Conservation (phyloP, 768 basidiomycete species). For the Bullera alba region DNA sequence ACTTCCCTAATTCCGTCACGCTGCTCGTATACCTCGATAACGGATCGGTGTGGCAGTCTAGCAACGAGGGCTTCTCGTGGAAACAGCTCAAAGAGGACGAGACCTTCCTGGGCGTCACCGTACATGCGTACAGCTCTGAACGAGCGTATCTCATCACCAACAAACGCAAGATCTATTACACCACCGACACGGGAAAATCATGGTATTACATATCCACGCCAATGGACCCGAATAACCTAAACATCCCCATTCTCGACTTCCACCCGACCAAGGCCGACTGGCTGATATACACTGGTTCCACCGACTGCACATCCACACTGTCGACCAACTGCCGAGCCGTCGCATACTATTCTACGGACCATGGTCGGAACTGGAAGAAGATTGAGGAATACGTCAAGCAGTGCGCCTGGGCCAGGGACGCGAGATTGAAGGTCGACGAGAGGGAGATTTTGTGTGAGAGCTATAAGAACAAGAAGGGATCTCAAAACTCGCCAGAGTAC, state of each 20-base stretch:
- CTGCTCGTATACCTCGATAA: slow-evolving; percentile 75
- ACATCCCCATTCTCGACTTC: slow-evolving; percentile 71
- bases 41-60: slow-evolving; percentile 80
- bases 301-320: slow-evolving; percentile 54
- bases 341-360: slow-evolving; percentile 65
- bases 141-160: slow-evolving; percentile 87
- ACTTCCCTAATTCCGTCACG: slow-evolving; percentile 75
- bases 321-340: slow-evolving; percentile 62
- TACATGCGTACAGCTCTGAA: slow-evolving; percentile 69
- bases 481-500: slow-evolving; percentile 57
- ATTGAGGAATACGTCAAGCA: slow-evolving; percentile 82
- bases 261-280: slow-evolving; percentile 70
- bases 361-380: slow-evolving; percentile 68
- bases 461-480: slow-evolving; percentile 71
- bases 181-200: slow-evolving; percentile 67
- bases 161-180: slow-evolving; percentile 60
- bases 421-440: slow-evolving; percentile 68
- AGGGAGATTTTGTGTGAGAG: slow-evolving; percentile 89
- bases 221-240: slow-evolving; percentile 69
- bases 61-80: slow-evolving; percentile 93
- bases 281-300: slow-evolving; percentile 81
- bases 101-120: slow-evolving; percentile 73
- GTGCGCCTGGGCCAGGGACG: slow-evolving; percentile 86
- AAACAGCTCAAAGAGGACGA: slow-evolving; percentile 56
- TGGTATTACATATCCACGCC: slow-evolving; percentile 64